phyloP scores from a whole-genome alignment of 495 filamentous ascomycete genomes.

The Penicillium cinerascens region DNA sequence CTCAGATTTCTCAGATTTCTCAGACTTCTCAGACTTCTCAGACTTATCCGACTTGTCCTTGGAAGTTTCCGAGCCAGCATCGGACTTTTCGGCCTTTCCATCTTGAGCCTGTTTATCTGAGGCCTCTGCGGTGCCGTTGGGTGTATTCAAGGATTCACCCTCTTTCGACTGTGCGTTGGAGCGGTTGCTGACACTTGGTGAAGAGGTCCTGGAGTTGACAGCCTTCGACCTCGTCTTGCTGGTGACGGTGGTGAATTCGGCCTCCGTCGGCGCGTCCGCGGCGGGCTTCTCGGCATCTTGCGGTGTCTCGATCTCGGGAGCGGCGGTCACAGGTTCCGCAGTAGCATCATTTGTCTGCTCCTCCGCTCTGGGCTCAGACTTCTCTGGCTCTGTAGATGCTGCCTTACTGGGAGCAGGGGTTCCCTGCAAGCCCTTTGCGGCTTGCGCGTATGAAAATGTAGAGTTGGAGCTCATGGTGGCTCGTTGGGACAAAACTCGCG shows the following conservation, averaged over 20 bases:
- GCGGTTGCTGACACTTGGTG: constrained; percentile 57
- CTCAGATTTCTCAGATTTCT: no score
- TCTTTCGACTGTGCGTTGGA: constrained; percentile 65
- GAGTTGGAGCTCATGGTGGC: constrained; percentile 20
- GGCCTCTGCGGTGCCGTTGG: constrained; percentile 61
- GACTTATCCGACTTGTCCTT: constrained; percentile 38
- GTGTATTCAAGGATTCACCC: constrained; percentile 61
- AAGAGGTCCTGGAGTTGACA: constrained; percentile 56
- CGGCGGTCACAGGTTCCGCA: constrained; percentile 16
- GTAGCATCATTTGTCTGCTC: constrained; percentile 24
- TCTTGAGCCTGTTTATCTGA: constrained; percentile 67
- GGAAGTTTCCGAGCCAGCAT: constrained; percentile 25
- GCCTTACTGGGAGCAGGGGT: constrained; percentile 36
- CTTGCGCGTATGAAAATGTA: constrained; percentile 90
- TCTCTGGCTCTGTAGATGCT: constrained; percentile 28
- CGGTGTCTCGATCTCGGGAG: constrained; percentile 23
- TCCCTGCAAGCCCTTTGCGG: constrained; percentile 70
- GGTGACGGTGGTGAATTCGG: constrained; percentile 29
- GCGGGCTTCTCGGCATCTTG: constrained; percentile 28
- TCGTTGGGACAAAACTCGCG: constrained; percentile 12
- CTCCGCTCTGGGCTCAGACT: constrained; percentile 25
- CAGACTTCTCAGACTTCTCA: no score
- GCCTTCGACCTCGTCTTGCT: constrained; percentile 34
- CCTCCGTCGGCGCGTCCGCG: constrained; percentile 27
- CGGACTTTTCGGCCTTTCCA: constrained; percentile 30